Conservation (phyloP, 1,139 yeast genomes). For the Kodamaea alishanica region DNA sequence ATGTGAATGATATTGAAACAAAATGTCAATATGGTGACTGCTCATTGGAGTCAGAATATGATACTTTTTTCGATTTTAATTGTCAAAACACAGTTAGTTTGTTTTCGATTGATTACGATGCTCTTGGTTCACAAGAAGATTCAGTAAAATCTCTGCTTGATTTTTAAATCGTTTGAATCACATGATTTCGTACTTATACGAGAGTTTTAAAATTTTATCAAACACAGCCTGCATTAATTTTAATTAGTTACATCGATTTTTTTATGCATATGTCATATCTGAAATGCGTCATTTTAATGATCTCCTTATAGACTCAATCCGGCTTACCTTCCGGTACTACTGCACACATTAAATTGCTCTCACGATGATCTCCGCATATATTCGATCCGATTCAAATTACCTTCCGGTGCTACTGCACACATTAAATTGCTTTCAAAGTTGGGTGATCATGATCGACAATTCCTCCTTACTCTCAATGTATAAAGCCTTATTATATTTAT, state of each 20-base stretch:
- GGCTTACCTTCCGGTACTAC: too few species aligned
- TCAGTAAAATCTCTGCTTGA: slow-evolving; percentile 16
- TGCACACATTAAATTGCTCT: too few species aligned
- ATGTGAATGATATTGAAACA: slow-evolving; percentile 16
- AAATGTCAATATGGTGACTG: slow-evolving; percentile 33
- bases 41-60: slow-evolving; percentile 30
- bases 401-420: too few species aligned
- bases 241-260: not conserved
- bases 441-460: too few species aligned
- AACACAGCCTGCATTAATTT: not conserved
- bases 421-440: too few species aligned
- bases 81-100: slow-evolving; percentile 35
- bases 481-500: too few species aligned
- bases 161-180: slow-evolving; percentile 1
- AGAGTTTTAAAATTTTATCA: too few species aligned
- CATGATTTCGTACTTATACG: not conserved
- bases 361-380: too few species aligned
- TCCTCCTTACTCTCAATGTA: too few species aligned
- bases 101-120: slow-evolving; percentile 41
- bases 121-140: slow-evolving; percentile 22
- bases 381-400: too few species aligned
- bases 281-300: not conserved
- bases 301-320: not conserved
- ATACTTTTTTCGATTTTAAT: slow-evolving; percentile 15
- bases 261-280: not conserved